phyloP scores from a whole-genome alignment of 441 rosid genomes.

The Mallotus japonicus region DNA sequence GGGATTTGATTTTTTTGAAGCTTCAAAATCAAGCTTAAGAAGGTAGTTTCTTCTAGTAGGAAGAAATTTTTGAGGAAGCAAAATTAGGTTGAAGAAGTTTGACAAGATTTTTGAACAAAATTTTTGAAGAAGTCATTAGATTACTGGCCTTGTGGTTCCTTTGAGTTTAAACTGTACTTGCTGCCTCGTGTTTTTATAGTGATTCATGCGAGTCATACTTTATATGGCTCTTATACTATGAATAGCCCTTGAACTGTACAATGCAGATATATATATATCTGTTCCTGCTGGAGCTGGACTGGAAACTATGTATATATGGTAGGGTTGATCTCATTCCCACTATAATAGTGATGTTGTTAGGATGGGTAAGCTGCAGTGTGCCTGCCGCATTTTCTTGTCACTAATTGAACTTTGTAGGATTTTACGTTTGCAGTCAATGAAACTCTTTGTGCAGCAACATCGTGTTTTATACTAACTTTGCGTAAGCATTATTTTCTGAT shows the following conservation, averaged over 20 bases:
- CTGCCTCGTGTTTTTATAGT: no score
- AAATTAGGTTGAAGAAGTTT: not conserved
- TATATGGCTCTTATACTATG: not conserved
- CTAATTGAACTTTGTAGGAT: no score
- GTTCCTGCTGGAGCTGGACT: not conserved
- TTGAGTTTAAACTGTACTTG: not conserved
- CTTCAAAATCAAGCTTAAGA: constrained; percentile 15
- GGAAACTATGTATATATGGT: not conserved
- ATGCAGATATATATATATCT: not conserved
- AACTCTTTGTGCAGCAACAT: no score
- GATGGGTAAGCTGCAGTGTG: no score
- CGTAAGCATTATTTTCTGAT: no score
- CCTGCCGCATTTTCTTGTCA: no score
- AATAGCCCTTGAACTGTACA: not conserved
- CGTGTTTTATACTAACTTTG: no score
- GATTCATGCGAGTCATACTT: not conserved
- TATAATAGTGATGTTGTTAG: not conserved
- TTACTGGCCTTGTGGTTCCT: constrained; percentile 2
- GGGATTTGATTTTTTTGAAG: constrained; percentile 36
- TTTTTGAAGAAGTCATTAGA: not conserved
- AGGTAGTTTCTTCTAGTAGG: constrained; percentile 13
- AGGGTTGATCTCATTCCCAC: not conserved
- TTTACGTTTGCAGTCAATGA: no score
- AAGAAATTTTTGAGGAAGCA: not conserved
- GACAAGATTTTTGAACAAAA: not conserved